phyloP scores from a whole-genome alignment of 2,329 filamentous ascomycete genomes.

The Parastagonospora nodorum region DNA sequence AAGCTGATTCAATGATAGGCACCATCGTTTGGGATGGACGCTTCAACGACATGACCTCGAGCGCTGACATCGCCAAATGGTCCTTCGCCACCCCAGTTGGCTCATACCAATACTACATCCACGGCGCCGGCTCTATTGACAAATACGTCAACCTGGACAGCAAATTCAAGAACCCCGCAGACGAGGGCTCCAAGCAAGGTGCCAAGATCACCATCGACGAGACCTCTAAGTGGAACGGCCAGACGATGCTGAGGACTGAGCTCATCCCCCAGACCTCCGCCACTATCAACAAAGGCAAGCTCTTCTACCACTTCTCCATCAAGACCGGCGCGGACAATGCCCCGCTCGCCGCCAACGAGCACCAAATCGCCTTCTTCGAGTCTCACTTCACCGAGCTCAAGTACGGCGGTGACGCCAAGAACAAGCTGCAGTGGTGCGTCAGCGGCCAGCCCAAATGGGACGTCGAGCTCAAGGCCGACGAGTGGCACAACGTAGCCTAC shows the following conservation, averaged over 20 bases:
- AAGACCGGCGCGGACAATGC: conserved; percentile 63
- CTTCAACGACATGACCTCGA: conserved; percentile 64
- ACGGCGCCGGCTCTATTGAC: conserved; percentile 62
- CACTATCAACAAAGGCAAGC: conserved; percentile 66
- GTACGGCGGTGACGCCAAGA: conserved; percentile 58
- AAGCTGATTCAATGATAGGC: conserved; percentile 29
- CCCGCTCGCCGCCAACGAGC: conserved; percentile 66
- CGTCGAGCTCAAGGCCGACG: conserved; percentile 62
- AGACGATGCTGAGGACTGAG: conserved; percentile 72
- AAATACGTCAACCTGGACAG: conserved; percentile 67
- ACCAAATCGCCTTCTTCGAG: conserved; percentile 70
- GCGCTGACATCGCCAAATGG: conserved; percentile 64
- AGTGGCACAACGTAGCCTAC: conserved; percentile 79
- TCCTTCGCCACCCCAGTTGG: conserved; percentile 70
- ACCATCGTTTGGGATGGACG: conserved; percentile 68
- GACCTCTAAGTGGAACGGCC: conserved; percentile 72
- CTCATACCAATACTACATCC: conserved; percentile 78
- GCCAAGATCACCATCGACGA: conserved; percentile 70
- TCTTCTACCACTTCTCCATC: conserved; percentile 75
- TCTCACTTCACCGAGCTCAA: conserved; percentile 78
- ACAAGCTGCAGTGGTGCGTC: conserved; percentile 68
- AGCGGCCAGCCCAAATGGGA: conserved; percentile 66
- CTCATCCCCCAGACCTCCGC: conserved; percentile 72
- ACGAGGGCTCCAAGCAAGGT: conserved; percentile 64
- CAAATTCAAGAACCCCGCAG: conserved; percentile 68